These are phyloP conservation scores for Rhizophora apiculata DNA, from an alignment of 345 rosid species.

Conservation along the genomic window DNA sequence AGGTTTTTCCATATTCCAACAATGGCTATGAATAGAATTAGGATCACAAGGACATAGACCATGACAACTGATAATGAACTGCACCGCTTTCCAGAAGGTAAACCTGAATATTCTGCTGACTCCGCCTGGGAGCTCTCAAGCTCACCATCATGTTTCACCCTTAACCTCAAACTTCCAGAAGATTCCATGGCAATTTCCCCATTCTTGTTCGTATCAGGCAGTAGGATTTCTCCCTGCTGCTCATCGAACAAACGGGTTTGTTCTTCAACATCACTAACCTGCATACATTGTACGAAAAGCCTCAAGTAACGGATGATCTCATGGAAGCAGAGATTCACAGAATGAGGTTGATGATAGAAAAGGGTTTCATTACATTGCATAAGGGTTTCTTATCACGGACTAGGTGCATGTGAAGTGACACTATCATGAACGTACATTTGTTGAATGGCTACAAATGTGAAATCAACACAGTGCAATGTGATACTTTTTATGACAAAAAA, in stretches of 20 bases:
- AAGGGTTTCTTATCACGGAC: too few relatives aligned
- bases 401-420: not conserved
- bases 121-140: constrained; percentile 5
- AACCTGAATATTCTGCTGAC: constrained; percentile 4
- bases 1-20: constrained; percentile 22
- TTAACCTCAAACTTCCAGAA: constrained; percentile 23
- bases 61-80: constrained; percentile 8
- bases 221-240: constrained; percentile 11
- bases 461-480: too few relatives aligned
- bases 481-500: too few relatives aligned
- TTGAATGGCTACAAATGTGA: too few relatives aligned
- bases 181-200: constrained; percentile 21
- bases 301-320: too few relatives aligned
- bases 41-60: constrained; percentile 15
- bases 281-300: constrained; percentile 15
- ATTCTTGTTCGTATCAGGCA: constrained; percentile 9
- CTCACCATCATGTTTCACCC: constrained; percentile 29
- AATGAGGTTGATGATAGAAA: not conserved
- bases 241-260: constrained; percentile 11
- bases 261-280: constrained; percentile 29
- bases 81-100: not conserved
- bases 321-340: too few relatives aligned
- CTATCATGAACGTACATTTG: too few relatives aligned
- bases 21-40: constrained; percentile 12
- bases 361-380: not conserved